phyloP scores from a whole-genome alignment of 306 rosid species.

The Sphenostylis stenocarpa region DNA sequence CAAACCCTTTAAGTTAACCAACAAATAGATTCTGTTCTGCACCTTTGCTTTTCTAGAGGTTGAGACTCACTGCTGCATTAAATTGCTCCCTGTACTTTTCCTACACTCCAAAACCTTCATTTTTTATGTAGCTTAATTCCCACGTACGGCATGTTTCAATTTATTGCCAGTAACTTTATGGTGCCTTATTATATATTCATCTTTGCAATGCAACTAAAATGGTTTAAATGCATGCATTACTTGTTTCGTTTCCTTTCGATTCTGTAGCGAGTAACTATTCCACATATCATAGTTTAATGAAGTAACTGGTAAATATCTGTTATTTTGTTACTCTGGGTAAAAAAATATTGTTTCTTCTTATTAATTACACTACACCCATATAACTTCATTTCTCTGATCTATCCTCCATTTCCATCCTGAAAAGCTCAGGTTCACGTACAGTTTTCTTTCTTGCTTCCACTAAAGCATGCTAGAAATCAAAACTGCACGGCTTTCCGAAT shows the following conservation, averaged over 20 bases:
- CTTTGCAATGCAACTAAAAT: background rate
- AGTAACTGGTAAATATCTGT: no score
- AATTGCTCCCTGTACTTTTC: background rate
- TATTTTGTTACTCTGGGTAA: no score
- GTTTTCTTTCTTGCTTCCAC: background rate
- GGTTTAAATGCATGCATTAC: background rate
- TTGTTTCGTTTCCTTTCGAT: no score
- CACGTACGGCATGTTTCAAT: background rate
- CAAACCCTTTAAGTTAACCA: constrained; percentile 1
- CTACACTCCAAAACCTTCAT: background rate
- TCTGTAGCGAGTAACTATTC: no score
- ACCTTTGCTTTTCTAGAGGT: background rate
- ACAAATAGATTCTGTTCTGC: background rate
- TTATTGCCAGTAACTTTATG: background rate
- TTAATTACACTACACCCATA: no score
- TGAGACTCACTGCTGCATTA: background rate
- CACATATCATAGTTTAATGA: no score
- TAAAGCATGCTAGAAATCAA: background rate
- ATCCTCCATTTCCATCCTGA: background rate
- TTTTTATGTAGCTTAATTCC: background rate
- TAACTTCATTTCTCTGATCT: background rate
- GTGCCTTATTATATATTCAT: background rate
- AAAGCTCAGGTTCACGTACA: background rate
- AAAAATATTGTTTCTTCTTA: no score
- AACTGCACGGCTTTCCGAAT: background rate